Evolutionary conservation across 805 yeast genomes (phyloP), one percentile per base, ranked within the genome.

Genomic region (Candida nemodendra): DNA sequence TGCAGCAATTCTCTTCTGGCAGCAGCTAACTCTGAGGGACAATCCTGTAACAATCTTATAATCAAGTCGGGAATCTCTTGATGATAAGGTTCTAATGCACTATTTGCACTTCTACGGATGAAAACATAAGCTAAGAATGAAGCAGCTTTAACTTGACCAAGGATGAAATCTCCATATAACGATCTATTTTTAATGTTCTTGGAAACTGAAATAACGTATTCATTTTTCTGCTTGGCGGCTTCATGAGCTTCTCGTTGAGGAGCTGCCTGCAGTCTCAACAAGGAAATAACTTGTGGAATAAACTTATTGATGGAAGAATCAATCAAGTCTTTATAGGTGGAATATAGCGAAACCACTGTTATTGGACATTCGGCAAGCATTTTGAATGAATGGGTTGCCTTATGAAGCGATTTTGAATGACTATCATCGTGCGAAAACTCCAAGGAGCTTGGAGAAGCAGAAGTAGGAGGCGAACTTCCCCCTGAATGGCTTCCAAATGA

Each of bases 301-400:
- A 91, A 86, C 14, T 65, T 68, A 2, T 90, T 86, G 22, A 93
- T 69, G 3, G 91, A 78, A 0, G 84, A 66, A 32, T 77, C 76
- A 1, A 84, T 85, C 36, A 88, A 64, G 24, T 78, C 78, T 56
- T 89, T 87, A 65, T 90, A 89, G 0, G 95, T 80, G 1, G 96
- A 85, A 53, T 87, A 88, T 36, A 95, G 68, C 6, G 96, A 79
- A 3, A 93, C 99, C 81, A 93, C 84, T 4, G 96, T 89, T 27
- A 93, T 91, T 8, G 99, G 99, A 57, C 98, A 90, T 60, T 93
- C 99, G 0, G 96, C 86, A 42, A 93, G 72, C 11, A 91, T 87
- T 57, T 89, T 90, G 71, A 93, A 91, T 1, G 97, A 89, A 47
- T 61, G 71, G 74, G 86, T 75, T 4, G 96, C 83, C 44, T 74